phyloP scores from a whole-genome alignment of 768 basidiomycete species.

The Sporobolomyces phaffii region DNA sequence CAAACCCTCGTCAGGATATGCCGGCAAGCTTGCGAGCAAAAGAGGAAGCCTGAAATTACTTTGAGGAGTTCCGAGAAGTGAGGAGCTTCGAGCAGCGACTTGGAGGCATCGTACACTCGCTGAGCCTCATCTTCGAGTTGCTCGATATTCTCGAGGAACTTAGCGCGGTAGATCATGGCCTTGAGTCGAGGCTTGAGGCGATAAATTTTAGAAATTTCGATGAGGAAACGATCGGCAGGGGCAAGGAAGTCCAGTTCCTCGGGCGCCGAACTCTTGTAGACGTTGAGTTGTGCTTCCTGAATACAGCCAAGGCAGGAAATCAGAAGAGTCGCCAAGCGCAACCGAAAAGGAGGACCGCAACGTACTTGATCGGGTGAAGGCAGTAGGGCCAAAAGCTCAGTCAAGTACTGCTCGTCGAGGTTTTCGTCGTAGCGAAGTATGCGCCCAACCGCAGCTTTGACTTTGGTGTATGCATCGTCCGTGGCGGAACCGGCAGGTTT shows the following conservation, averaged over 20 bases:
- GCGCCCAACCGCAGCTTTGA: constrained; percentile 23
- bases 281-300: constrained; percentile 74
- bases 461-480: constrained; percentile 25
- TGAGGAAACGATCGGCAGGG: constrained; percentile 91
- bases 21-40: too few species aligned
- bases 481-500: constrained; percentile 30
- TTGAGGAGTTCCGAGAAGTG: constrained; percentile 84
- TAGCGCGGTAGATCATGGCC: constrained; percentile 88
- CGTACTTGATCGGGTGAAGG: constrained; percentile 66
- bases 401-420: constrained; percentile 77
- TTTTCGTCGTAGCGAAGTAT: constrained; percentile 82
- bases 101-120: constrained; percentile 73
- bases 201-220: constrained; percentile 89
- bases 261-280: constrained; percentile 76
- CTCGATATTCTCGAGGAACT: constrained; percentile 67
- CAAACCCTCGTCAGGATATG: neutral
- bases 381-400: constrained; percentile 76
- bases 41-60: constrained; percentile 50
- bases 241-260: constrained; percentile 84
- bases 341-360: neutral
- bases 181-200: constrained; percentile 79
- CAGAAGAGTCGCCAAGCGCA: neutral
- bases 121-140: constrained; percentile 68
- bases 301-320: neutral
- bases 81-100: constrained; percentile 70